phyloP scores from a whole-genome alignment of 768 basidiomycete species.

The Multifurca ochricompacta region DNA sequence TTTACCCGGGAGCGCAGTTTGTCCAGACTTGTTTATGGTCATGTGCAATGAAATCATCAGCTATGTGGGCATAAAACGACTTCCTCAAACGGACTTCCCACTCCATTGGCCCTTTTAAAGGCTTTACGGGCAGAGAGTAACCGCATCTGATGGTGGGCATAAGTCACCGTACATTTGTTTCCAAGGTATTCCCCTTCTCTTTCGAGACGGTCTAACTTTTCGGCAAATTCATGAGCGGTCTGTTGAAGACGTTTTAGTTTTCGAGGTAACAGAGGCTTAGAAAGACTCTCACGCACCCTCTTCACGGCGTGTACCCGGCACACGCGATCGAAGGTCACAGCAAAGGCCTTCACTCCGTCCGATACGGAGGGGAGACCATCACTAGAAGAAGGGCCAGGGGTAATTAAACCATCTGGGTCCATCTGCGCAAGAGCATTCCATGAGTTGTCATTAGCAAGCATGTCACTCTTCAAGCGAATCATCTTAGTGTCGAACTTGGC shows the following conservation, averaged over 20 bases:
- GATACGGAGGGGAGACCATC: too few relatives aligned
- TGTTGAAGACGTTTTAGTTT: neutral
- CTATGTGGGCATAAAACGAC: neutral
- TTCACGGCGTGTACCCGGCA: neutral
- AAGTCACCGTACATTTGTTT: too few relatives aligned
- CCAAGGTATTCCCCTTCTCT: neutral
- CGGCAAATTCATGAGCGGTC: neutral
- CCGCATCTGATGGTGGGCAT: too few relatives aligned
- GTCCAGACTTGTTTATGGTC: neutral
- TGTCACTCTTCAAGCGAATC: neutral
- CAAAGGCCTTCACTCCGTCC: neutral
- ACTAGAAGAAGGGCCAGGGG: too few relatives aligned
- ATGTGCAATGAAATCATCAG: neutral
- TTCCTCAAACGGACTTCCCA: neutral
- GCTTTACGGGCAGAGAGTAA: neutral
- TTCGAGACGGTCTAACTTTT: neutral
- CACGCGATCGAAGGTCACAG: neutral
- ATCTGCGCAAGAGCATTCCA: neutral
- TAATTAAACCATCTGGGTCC: too few relatives aligned
- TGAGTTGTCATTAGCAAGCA: neutral
- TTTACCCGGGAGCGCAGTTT: neutral
- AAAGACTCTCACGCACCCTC: neutral
- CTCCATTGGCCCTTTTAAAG: neutral
- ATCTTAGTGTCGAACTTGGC: neutral
- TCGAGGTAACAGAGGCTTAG: neutral